phyloP scores from a whole-genome alignment of 2,329 filamentous ascomycete genomes.

The Chaetomium sp. region DNA sequence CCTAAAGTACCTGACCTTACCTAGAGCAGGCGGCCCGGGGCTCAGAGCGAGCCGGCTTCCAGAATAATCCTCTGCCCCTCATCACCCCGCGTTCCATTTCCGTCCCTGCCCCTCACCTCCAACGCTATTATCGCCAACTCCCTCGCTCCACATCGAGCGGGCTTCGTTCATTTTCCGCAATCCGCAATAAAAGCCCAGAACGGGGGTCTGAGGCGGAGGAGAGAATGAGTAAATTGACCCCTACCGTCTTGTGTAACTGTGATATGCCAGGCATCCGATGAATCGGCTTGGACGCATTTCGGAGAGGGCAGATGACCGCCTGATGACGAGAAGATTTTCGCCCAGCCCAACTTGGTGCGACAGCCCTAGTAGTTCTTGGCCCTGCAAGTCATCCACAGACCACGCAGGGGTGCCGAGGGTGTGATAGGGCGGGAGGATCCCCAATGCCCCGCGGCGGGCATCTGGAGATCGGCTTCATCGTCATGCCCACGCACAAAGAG shows the following conservation, averaged over 20 bases:
- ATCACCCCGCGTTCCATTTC: constrained; percentile 1
- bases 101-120: constrained; percentile 8
- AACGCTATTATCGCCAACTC: background rate
- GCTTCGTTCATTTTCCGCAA: background rate
- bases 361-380: constrained; percentile 23
- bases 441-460: constrained; percentile 3
- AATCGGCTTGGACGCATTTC: constrained; percentile 3
- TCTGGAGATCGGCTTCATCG: background rate
- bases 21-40: background rate
- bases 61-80: constrained; percentile 23
- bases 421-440: constrained; percentile 21
- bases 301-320: constrained; percentile 15
- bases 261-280: background rate
- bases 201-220: background rate
- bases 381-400: constrained; percentile 28
- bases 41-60: constrained; percentile 14
- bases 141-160: background rate
- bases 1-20: too few species aligned
- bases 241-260: background rate
- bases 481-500: background rate
- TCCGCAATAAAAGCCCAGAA: background rate
- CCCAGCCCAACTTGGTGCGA: constrained; percentile 28
- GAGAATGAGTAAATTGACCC: background rate
- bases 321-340: constrained; percentile 18
- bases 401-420: constrained; percentile 19